Evolutionary conservation across 176 grass and related monocot species (phyloP).

Genomic region (Aegilops bicornis): DNA sequence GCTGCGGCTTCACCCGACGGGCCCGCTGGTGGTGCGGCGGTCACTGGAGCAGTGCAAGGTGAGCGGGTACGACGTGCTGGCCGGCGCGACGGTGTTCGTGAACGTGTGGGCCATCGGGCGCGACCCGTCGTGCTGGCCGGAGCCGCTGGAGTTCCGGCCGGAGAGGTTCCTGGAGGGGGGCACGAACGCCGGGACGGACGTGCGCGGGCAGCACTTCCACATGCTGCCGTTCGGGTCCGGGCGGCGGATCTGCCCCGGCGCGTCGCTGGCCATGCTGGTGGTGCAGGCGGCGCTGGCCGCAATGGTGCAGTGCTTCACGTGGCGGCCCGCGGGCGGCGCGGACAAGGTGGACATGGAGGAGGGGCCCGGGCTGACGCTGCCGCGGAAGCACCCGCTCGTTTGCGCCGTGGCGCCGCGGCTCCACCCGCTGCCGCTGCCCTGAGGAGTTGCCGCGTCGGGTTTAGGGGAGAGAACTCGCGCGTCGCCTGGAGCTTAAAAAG

Average conservation of each 20-base stretch:
- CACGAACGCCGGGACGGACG: constrained; percentile 22
- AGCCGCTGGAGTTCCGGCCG: constrained; percentile 60
- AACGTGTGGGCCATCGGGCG: constrained; percentile 69
- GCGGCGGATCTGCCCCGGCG: constrained; percentile 62
- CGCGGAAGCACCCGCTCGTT: constrained; percentile 32
- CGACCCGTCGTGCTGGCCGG: constrained; percentile 46
- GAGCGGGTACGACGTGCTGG: constrained; percentile 54
- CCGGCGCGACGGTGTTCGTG: constrained; percentile 41
- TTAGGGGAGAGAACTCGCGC: neutral
- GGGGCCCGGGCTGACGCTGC: constrained; percentile 43
- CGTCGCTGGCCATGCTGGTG: constrained; percentile 51
- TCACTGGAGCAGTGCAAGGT: constrained; percentile 36
- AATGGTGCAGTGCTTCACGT: constrained; percentile 75
- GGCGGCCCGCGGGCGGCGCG: constrained; percentile 34
- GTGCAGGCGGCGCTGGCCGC: constrained; percentile 46
- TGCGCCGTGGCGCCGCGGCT: constrained; percentile 31
- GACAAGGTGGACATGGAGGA: constrained; percentile 66
- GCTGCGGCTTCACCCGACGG: constrained; percentile 58
- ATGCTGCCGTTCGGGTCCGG: constrained; percentile 71
- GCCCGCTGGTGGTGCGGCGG: constrained; percentile 40
- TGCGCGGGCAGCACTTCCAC: constrained; percentile 75
- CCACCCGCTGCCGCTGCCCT: constrained; percentile 3
- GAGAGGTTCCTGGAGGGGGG: constrained; percentile 41
- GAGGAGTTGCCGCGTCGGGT: neutral
- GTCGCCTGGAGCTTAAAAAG: no score